Evolutionary conservation across 108 stramenopile species (phyloP).

Genomic region (Seminavis robusta): DNA sequence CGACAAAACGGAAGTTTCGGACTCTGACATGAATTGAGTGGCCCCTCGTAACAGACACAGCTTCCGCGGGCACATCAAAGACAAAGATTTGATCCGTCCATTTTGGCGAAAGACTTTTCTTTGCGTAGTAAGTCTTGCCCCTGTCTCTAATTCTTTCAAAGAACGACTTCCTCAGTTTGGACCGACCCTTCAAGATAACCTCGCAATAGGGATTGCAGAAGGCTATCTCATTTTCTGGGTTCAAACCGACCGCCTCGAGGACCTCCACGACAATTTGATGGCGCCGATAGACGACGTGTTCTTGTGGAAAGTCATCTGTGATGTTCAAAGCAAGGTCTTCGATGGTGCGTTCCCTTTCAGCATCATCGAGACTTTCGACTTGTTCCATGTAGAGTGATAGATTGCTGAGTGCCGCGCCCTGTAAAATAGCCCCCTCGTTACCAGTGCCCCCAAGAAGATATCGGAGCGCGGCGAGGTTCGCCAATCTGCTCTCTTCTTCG

Average conservation of each 20-base stretch:
- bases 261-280: slow-evolving; percentile 83
- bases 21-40: slow-evolving; percentile 53
- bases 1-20: slow-evolving; percentile 47
- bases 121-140: slow-evolving; percentile 74
- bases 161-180: slow-evolving; percentile 25
- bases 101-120: slow-evolving; percentile 67
- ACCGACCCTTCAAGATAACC: slow-evolving; percentile 49
- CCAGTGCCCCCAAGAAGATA: slow-evolving; percentile 1
- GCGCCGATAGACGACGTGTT: slow-evolving; percentile 37
- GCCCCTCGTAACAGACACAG: slow-evolving; percentile 55
- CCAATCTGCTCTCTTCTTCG: slow-evolving; percentile 30
- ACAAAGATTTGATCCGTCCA: slow-evolving; percentile 85
- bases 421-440: no score
- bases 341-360: no score
- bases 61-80: slow-evolving; percentile 76
- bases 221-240: slow-evolving; percentile 51
- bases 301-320: slow-evolving; percentile 40
- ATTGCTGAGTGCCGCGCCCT: no score
- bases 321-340: no score
- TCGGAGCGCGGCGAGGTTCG: slow-evolving; percentile 22
- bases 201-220: slow-evolving; percentile 77
- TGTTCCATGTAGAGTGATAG: no score
- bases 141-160: slow-evolving; percentile 37
- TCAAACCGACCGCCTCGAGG: slow-evolving; percentile 74
- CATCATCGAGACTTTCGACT: no score